phyloP scores from a whole-genome alignment of 2,329 filamentous ascomycete species.

The Fusarium compactum region DNA sequence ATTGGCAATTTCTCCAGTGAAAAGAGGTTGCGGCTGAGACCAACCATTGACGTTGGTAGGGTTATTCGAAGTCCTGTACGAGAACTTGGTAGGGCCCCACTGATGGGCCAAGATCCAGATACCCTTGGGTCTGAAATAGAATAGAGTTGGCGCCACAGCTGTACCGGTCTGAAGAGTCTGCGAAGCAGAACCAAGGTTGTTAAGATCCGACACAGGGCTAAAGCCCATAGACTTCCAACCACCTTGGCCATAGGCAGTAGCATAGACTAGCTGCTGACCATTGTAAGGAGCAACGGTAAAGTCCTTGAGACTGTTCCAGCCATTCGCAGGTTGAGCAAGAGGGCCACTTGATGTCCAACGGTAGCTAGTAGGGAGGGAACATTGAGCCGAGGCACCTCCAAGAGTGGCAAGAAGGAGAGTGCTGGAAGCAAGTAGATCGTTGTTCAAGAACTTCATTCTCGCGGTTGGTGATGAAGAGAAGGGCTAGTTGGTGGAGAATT shows the following conservation, averaged over 20 bases:
- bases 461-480: background rate
- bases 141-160: constrained; percentile 73
- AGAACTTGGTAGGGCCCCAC: constrained; percentile 70
- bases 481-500: background rate
- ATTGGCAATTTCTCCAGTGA: constrained; percentile 64
- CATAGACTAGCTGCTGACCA: constrained; percentile 71
- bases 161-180: constrained; percentile 63
- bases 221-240: constrained; percentile 71
- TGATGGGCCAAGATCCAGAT: constrained; percentile 73
- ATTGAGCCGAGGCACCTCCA: constrained; percentile 2
- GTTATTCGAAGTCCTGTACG: constrained; percentile 69
- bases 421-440: background rate
- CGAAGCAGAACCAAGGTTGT: constrained; percentile 61
- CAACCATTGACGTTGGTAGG: constrained; percentile 69
- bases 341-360: constrained; percentile 19
- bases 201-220: constrained; percentile 64
- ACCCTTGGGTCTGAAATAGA: constrained; percentile 71
- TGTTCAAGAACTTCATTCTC: background rate
- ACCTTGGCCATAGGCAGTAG: constrained; percentile 56
- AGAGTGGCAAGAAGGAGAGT: background rate
- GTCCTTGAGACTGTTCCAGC: constrained; percentile 64
- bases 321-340: constrained; percentile 14
- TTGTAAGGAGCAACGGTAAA: constrained; percentile 68
- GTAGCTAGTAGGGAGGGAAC: constrained; percentile 28
- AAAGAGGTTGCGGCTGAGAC: constrained; percentile 66